Percentiles rank a stretch among this genome's conserved stretches.
phyloP scores from a whole-genome alignment of 768 basidiomycete genomes.

The Russula emetica region DNA sequence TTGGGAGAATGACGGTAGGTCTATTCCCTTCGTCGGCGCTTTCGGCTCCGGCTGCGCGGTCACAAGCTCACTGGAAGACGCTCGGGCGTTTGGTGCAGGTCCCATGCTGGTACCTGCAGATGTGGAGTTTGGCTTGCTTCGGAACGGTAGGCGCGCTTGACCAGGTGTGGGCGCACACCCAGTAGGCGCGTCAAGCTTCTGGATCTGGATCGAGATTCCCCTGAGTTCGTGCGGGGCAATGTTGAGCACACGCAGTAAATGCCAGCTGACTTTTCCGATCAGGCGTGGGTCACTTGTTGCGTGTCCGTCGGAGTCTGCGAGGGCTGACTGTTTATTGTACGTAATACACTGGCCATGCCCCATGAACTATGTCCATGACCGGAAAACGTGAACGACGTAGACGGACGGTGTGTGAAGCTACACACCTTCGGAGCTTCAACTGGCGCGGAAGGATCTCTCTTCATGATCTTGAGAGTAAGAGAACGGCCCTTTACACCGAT shows the following conservation, averaged over 20 bases:
- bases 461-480: constrained; percentile 86
- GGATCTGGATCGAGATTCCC: constrained; percentile 87
- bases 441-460: constrained; percentile 79
- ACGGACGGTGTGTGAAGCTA: constrained; percentile 2
- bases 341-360: constrained; percentile 85
- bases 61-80: constrained; percentile 15
- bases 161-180: constrained; percentile 39
- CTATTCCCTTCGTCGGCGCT: background rate
- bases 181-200: constrained; percentile 67
- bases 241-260: constrained; percentile 62
- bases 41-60: background rate
- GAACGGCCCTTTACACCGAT: constrained; percentile 66
- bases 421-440: constrained; percentile 85
- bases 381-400: constrained; percentile 12
- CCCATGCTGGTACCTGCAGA: constrained; percentile 6
- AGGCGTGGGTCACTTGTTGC: constrained; percentile 69
- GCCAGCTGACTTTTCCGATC: constrained; percentile 76
- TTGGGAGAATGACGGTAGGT: constrained; percentile 71
- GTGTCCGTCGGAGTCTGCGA: constrained; percentile 55
- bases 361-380: constrained; percentile 56
- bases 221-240: constrained; percentile 86
- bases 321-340: constrained; percentile 67
- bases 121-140: constrained; percentile 27
- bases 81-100: background rate
- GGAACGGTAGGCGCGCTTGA: constrained; percentile 63